Evolutionary conservation across 805 yeast species (phyloP).

Genomic region (Yarrowia sp.): DNA sequence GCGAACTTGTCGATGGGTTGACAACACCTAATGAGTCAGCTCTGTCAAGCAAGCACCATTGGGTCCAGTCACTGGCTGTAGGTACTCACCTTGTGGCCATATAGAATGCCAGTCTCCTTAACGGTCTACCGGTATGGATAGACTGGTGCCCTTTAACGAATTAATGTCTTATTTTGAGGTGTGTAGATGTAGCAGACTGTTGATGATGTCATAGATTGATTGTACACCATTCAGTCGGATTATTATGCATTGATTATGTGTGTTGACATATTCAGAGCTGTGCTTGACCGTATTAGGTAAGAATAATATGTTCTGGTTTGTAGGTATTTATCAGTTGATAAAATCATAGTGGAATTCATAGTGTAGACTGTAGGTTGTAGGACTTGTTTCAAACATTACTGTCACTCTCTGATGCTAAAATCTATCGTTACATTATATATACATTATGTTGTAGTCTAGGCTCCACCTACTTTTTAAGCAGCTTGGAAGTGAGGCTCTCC

Average conservation of each 20-base stretch:
- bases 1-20: neutral
- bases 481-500: conserved; percentile 54
- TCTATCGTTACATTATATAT: conserved; percentile 14
- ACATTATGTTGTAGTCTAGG: conserved; percentile 1
- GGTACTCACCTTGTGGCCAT: neutral
- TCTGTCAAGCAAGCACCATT: neutral
- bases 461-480: conserved; percentile 28
- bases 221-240: too few species aligned
- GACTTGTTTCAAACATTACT: too few species aligned
- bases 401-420: neutral
- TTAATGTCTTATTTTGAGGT: neutral
- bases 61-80: neutral
- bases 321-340: too few species aligned
- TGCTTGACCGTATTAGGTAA: too few species aligned
- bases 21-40: neutral
- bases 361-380: too few species aligned
- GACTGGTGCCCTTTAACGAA: neutral
- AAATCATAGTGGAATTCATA: too few species aligned
- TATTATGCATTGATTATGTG: neutral
- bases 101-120: neutral
- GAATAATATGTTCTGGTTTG: too few species aligned
- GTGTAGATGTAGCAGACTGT: too few species aligned
- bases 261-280: too few species aligned
- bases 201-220: too few species aligned
- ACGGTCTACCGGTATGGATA: too few species aligned